These are phyloP conservation scores for Candida alai DNA, from an alignment of 805 yeast genomes.

Conservation along the genomic window DNA sequence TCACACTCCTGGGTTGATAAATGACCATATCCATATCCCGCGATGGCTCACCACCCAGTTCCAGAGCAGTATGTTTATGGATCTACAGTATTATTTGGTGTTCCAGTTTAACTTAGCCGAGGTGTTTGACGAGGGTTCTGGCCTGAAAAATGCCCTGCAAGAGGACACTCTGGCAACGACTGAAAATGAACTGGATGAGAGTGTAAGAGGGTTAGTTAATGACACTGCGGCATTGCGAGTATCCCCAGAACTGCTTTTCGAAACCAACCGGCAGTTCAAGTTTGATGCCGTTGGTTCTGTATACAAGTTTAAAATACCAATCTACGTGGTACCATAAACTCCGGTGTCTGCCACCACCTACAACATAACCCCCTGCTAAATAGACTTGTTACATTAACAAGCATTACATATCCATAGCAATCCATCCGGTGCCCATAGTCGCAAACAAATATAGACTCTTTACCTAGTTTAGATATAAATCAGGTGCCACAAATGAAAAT, in stretches of 20 bases:
- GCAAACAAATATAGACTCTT: too few relatives aligned
- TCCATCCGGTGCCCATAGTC: too few relatives aligned
- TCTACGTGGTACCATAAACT: conserved; percentile 17
- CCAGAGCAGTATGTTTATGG: conserved; percentile 33
- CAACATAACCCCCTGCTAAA: too few relatives aligned
- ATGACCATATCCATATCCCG: conserved; percentile 31
- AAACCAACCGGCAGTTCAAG: conserved; percentile 14
- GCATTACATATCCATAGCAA: neutral
- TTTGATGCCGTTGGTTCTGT: conserved; percentile 25
- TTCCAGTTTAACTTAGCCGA: conserved; percentile 34
- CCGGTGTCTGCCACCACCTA: too few relatives aligned
- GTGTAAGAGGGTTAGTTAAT: conserved; percentile 2
- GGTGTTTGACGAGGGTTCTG: conserved; percentile 12
- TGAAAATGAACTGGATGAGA: conserved; percentile 1
- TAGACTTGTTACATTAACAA: neutral
- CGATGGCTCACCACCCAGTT: conserved; percentile 30
- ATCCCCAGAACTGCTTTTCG: conserved; percentile 6
- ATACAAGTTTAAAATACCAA: conserved; percentile 27
- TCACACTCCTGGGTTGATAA: conserved; percentile 12
- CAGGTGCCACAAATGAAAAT: too few relatives aligned
- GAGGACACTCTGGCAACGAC: neutral
- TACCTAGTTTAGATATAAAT: too few relatives aligned
- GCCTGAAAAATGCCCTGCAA: too few relatives aligned
- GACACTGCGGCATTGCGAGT: neutral
- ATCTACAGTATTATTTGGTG: conserved; percentile 31